Base-by-base conservation (phyloP, 1,284 basidiomycete species). In the Bondarzewia mesenterica region DNA sequence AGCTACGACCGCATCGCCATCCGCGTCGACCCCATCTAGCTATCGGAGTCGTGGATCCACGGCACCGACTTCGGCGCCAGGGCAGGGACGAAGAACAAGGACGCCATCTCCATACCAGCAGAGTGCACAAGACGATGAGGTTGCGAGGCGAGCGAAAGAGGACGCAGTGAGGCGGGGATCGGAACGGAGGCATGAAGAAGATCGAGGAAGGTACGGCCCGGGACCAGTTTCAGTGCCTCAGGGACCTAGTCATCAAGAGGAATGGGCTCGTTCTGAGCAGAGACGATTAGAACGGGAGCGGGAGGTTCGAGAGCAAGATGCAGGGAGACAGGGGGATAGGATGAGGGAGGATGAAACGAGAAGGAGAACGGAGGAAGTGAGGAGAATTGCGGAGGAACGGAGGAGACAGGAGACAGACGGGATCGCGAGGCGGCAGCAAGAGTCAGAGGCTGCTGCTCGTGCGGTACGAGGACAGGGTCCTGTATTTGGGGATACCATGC, bases 341-440 rank as follows among this genome's bases (percentile, higher is more conserved):
- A 60, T 45, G 55, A 38, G 57, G 56, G n/a, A 67, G 29, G 62
- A 68, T 29, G 65, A 68, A 41, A 52, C 40, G 42, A 50, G 26
- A 53, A 54, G 26, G 47, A 46, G 23, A 20, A 18, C 12, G 16
- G 42, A 43, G 42, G 42, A 43, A 5, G 29, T 43, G 7, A 44
- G 52, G 25, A 44, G 52, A 20, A 42, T 44, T n/a, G 42, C 54
- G 21, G 32, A 54, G n/a, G 58, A 65, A 38, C 62, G 64, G 52
- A 60, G 67, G 35, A 57, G 57, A 38, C 61, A 64, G 46, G 74
- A 77, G 51, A 70, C 73, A 37, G 73, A 72, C 5, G 73, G 69
- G 1, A 76, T 77, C 44, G 18, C 66, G n/a, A 69, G 60, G 32
- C 64, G 73, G 42, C 75, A 76, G 52, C 70, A 68, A 48, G 73